phyloP scores from a whole-genome alignment of 2,329 filamentous ascomycete species.

The Aspergillus phoenicis region DNA sequence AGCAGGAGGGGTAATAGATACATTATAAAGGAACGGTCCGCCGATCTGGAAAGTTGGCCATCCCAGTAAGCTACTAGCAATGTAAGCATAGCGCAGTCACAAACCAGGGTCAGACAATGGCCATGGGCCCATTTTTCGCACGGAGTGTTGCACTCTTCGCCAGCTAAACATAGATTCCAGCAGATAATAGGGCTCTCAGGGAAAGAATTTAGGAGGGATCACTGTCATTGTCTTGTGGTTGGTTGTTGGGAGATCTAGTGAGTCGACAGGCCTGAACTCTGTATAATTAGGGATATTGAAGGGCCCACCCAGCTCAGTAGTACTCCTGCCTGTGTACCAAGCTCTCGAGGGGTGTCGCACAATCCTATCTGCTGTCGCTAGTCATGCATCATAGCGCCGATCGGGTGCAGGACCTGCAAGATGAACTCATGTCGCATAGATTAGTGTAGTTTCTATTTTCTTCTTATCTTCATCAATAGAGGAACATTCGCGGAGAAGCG shows the following conservation, averaged over 20 bases:
- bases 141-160: not conserved
- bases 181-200: not conserved
- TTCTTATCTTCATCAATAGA: slow-evolving; percentile 7
- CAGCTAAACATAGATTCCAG: not conserved
- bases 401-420: slow-evolving; percentile 8
- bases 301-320: not conserved
- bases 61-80: not conserved
- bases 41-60: not conserved
- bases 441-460: slow-evolving; percentile 7
- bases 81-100: not conserved
- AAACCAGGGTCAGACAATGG: not conserved
- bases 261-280: not conserved
- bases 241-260: not conserved
- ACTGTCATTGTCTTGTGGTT: not conserved
- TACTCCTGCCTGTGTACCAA: no score
- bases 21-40: not conserved
- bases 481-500: slow-evolving; percentile 9
- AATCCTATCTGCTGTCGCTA: not conserved
- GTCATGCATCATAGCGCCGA: slow-evolving; percentile 14
- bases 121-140: not conserved
- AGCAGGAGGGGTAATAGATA: slow-evolving; percentile 1
- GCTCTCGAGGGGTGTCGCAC: not conserved
- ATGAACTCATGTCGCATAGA: not conserved
- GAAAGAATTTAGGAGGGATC: no score
- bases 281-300: not conserved